Evolutionary conservation across 2,329 filamentous ascomycete genomes (phyloP).

Genomic region (Trichophyton mentagrophytes): DNA sequence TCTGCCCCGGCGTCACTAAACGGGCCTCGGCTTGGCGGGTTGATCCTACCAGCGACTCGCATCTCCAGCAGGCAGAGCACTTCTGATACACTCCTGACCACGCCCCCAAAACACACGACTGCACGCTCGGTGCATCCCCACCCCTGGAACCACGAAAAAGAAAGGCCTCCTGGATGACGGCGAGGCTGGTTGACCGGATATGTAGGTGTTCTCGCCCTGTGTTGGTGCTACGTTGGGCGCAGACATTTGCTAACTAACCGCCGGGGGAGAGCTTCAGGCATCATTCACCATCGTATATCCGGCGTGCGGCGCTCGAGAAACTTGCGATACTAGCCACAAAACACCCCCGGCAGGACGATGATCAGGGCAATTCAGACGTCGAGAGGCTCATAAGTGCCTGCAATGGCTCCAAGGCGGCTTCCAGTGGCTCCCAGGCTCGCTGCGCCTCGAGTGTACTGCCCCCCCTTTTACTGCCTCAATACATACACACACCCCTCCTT

Average conservation of each 20-base stretch:
- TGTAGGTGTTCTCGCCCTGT: neutral
- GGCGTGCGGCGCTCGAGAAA: slow-evolving; percentile 31
- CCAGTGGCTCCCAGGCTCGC: neutral
- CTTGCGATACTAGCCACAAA: slow-evolving; percentile 32
- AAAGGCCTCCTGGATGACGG: neutral
- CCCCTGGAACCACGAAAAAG: neutral
- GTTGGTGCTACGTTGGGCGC: neutral
- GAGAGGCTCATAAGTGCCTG: slow-evolving; percentile 24
- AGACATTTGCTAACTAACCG: neutral
- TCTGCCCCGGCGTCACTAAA: neutral
- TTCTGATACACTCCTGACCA: neutral
- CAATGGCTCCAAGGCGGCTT: neutral
- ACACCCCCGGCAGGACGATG: slow-evolving; percentile 17
- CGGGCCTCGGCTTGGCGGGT: neutral
- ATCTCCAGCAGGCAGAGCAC: neutral
- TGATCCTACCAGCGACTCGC: neutral
- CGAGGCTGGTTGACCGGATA: neutral
- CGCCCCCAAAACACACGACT: neutral
- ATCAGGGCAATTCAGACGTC: slow-evolving; percentile 21
- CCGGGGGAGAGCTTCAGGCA: slow-evolving; percentile 4
- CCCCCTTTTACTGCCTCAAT: neutral
- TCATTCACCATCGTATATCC: slow-evolving; percentile 10
- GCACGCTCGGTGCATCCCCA: neutral
- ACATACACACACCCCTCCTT: neutral
- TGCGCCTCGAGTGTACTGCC: slow-evolving; percentile 3